Percentiles rank a stretch among this genome's conserved stretches.
Evolutionary conservation across 1,139 yeast genomes (phyloP).

Genomic region (Geotrichum australiense): DNA sequence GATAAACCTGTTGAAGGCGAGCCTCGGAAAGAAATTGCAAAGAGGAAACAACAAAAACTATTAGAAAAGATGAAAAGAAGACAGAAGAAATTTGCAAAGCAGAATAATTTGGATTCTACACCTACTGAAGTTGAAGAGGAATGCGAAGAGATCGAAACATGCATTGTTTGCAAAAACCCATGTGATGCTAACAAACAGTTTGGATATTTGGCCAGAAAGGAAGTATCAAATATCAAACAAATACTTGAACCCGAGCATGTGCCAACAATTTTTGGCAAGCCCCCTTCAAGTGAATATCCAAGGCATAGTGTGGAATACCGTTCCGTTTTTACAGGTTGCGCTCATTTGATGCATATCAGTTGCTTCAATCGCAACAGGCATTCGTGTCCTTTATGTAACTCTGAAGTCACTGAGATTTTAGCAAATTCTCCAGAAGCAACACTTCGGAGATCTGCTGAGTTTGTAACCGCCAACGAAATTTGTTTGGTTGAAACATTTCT

Average conservation of each 20-base stretch:
- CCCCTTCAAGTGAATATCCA: not conserved
- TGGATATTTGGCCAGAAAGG: constrained; percentile 52
- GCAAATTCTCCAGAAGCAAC: too few species aligned
- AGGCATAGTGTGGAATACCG: not conserved
- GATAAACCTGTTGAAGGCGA: constrained; percentile 6
- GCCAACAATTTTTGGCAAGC: not conserved
- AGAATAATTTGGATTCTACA: constrained; percentile 26
- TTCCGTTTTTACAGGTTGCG: constrained; percentile 55
- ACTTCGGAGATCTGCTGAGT: constrained; percentile 73
- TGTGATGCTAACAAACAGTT: constrained; percentile 61
- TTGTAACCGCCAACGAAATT: constrained; percentile 54
- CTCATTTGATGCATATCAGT: constrained; percentile 85
- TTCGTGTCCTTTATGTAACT: constrained; percentile 85
- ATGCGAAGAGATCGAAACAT: constrained; percentile 63
- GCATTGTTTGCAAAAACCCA: constrained; percentile 85
- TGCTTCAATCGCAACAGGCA: constrained; percentile 49
- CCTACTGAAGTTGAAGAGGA: constrained; percentile 41
- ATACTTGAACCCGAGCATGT: not conserved
- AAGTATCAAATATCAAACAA: constrained; percentile 1
- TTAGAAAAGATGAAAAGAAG: constrained; percentile 68
- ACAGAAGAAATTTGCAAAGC: constrained; percentile 60
- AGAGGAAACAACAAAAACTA: constrained; percentile 62
- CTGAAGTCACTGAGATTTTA: too few species aligned
- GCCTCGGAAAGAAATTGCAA: constrained; percentile 41
- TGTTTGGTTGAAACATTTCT: not conserved